A percentile compares a stretch with the other conserved stretches of the same genome.
These are phyloP conservation scores for Drechslerella stenobrocha DNA, from an alignment of 2,329 filamentous ascomycete species.

Conservation along the genomic window DNA sequence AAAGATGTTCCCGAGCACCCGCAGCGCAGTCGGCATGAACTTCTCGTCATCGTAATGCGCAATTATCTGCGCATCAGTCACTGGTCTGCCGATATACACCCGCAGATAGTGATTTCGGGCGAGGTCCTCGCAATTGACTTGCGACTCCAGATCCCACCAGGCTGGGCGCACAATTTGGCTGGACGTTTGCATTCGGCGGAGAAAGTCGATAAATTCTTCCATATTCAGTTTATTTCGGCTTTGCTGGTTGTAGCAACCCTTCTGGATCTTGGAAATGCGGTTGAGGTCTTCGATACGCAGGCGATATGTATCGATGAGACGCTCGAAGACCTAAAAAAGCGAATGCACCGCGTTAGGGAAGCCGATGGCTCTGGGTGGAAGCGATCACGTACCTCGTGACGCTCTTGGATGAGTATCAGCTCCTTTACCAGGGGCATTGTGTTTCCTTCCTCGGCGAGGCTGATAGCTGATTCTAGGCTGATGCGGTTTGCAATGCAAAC, in stretches of 20 bases:
- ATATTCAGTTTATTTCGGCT: not conserved
- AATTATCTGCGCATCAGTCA: slow-evolving; percentile 13
- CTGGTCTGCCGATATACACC: slow-evolving; percentile 21
- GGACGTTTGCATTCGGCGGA: slow-evolving; percentile 19
- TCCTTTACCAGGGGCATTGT: slow-evolving; percentile 29
- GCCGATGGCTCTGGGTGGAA: not conserved
- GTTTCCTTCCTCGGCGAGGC: slow-evolving; percentile 21
- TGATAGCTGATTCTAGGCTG: slow-evolving; percentile 10
- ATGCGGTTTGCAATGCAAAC: slow-evolving; percentile 17
- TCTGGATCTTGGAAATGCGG: slow-evolving; percentile 14
- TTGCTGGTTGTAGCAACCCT: slow-evolving; percentile 18
- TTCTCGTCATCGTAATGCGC: slow-evolving; percentile 13
- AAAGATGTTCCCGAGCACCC: slow-evolving; percentile 19
- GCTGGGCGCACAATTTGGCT: slow-evolving; percentile 22
- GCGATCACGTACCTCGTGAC: slow-evolving; percentile 16
- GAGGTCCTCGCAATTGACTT: slow-evolving; percentile 32
- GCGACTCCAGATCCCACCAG: slow-evolving; percentile 34
- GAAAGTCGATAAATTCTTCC: slow-evolving; percentile 37
- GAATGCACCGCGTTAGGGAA: not conserved
- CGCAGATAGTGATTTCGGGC: slow-evolving; percentile 28
- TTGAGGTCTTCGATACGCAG: slow-evolving; percentile 30
- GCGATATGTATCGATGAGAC: slow-evolving; percentile 34
- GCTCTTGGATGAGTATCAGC: slow-evolving; percentile 20
- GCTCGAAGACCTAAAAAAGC: slow-evolving; percentile 22
- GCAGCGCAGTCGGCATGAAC: slow-evolving; percentile 23